These are phyloP conservation scores for Penicillium sp. DNA, from an alignment of 2,329 filamentous ascomycete genomes.

Conservation along the genomic window DNA sequence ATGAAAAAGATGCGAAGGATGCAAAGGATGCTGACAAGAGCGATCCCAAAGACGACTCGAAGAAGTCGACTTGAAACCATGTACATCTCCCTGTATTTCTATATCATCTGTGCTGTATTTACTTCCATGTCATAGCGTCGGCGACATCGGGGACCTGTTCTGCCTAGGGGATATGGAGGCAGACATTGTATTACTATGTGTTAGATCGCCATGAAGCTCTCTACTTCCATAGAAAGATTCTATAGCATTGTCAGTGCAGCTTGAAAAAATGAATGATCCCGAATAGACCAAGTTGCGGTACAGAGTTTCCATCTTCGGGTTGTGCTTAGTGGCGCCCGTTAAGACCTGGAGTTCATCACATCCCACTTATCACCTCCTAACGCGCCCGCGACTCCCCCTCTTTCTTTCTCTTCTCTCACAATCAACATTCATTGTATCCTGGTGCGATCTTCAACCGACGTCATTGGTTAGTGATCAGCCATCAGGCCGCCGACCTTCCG, in stretches of 20 bases:
- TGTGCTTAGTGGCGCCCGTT: not conserved
- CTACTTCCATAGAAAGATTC: slow-evolving; percentile 17
- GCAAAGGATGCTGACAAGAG: slow-evolving; percentile 22
- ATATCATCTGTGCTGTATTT: slow-evolving; percentile 28
- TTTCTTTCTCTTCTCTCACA: slow-evolving; percentile 5
- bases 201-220: slow-evolving; percentile 22
- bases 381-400: not conserved
- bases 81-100: slow-evolving; percentile 24
- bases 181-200: slow-evolving; percentile 20
- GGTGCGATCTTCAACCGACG: slow-evolving; percentile 6
- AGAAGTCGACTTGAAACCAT: slow-evolving; percentile 36
- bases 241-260: not conserved
- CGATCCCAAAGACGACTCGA: slow-evolving; percentile 30
- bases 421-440: not conserved
- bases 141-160: slow-evolving; percentile 29
- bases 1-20: slow-evolving; percentile 25
- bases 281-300: too few species aligned
- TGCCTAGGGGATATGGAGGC: slow-evolving; percentile 14
- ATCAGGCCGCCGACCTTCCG: slow-evolving; percentile 18
- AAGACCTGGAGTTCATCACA: slow-evolving; percentile 16
- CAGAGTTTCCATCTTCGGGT: too few species aligned
- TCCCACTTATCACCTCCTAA: slow-evolving; percentile 17
- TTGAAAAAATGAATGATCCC: slow-evolving; percentile 1
- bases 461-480: slow-evolving; percentile 16
- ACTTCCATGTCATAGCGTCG: slow-evolving; percentile 37